Conservation (phyloP, 1,284 basidiomycete genomes). For the Puccinia brachypodii region DNA sequence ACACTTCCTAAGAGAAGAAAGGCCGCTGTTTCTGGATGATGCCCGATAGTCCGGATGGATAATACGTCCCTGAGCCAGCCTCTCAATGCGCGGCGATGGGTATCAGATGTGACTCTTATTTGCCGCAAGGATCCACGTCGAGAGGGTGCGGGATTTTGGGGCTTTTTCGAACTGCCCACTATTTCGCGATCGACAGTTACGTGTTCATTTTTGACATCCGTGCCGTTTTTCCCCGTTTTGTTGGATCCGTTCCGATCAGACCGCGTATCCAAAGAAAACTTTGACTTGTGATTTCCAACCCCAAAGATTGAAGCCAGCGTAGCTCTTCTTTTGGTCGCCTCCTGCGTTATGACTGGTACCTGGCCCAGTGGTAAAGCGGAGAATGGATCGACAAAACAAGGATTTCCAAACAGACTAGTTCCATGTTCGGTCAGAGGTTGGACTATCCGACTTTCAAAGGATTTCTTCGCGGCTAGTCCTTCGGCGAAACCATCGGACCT, state of each 20-base stretch:
- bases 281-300: slow-evolving; percentile 39
- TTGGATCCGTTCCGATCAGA: slow-evolving; percentile 24
- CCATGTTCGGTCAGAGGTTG: neutral
- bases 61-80: slow-evolving; percentile 52
- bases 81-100: slow-evolving; percentile 50
- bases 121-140: slow-evolving; percentile 46
- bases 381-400: slow-evolving; percentile 17
- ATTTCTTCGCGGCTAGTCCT: neutral
- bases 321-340: slow-evolving; percentile 11
- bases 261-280: slow-evolving; percentile 39
- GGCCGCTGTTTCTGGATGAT: slow-evolving; percentile 52
- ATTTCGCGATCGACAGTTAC: slow-evolving; percentile 5
- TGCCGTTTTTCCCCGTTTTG: neutral
- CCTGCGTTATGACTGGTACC: neutral
- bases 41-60: slow-evolving; percentile 51
- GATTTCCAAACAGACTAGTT: neutral
- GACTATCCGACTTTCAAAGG: neutral
- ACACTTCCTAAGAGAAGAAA: slow-evolving; percentile 52
- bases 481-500: neutral
- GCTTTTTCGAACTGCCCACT: neutral
- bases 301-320: slow-evolving; percentile 45
- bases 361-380: neutral
- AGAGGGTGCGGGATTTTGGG: neutral
- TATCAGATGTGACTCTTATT: slow-evolving; percentile 50
- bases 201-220: neutral